phyloP scores from a whole-genome alignment of 2,329 filamentous ascomycete species.

The Plenodomus tracheiphilus region DNA sequence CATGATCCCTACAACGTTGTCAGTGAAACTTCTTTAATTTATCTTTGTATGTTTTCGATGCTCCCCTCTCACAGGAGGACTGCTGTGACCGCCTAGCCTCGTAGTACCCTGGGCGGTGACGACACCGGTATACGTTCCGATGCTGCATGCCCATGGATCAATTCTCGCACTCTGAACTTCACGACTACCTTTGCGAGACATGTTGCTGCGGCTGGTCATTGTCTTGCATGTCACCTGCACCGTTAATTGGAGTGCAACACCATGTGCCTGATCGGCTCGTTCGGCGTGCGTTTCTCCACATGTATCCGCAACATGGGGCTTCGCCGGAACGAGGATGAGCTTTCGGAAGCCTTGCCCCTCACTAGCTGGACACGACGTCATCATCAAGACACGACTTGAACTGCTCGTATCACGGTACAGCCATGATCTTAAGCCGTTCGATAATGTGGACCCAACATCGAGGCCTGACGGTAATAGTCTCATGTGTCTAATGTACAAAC shows the following conservation, averaged over 20 bases:
- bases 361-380: constrained; percentile 3
- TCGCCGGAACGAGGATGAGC: background rate
- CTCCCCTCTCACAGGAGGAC: too few species aligned
- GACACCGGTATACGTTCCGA: too few species aligned
- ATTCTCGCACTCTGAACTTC: too few species aligned
- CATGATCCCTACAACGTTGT: too few species aligned
- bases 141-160: too few species aligned
- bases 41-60: too few species aligned
- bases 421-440: too few species aligned
- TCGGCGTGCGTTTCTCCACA: background rate
- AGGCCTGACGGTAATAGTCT: background rate
- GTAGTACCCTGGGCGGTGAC: too few species aligned
- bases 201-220: background rate
- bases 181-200: too few species aligned
- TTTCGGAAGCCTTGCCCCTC: constrained; percentile 1
- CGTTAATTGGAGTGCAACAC: background rate
- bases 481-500: constrained; percentile 15
- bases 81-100: too few species aligned
- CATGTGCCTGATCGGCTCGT: constrained; percentile 12
- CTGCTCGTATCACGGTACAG: background rate
- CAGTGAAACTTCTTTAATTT: too few species aligned
- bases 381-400: background rate
- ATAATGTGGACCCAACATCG: background rate
- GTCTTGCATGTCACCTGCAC: background rate
- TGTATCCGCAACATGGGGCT: background rate